Evolutionary conservation across 345 rosid species (phyloP).

Genomic region (Hibiscus tridactylites): DNA sequence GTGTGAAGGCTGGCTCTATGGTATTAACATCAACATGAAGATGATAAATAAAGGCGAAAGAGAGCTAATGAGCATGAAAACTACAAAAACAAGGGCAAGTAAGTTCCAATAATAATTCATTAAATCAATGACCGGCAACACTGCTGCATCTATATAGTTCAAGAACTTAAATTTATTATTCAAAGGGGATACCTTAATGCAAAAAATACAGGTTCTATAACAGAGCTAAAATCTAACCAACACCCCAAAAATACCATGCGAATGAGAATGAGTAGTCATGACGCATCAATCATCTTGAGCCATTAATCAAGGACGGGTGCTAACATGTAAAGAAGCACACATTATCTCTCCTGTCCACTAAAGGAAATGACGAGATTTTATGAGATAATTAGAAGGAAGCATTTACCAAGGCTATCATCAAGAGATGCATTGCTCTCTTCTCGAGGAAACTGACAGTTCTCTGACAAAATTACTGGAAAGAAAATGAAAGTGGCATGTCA

Average conservation of each 20-base stretch:
- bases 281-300: neutral
- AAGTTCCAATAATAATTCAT: neutral
- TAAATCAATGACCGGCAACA: neutral
- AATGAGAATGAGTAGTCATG: neutral
- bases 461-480: conserved; percentile 1
- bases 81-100: neutral
- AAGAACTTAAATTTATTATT: neutral
- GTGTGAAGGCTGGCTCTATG: neutral
- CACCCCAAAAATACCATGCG: no score
- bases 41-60: neutral
- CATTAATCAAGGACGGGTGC: neutral
- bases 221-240: no score
- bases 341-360: neutral
- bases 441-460: conserved; percentile 10
- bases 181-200: neutral
- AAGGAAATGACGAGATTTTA: neutral
- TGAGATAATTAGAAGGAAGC: neutral
- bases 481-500: neutral
- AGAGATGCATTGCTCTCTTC: conserved; percentile 2
- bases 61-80: neutral
- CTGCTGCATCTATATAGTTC: neutral
- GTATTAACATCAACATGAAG: neutral
- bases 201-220: no score
- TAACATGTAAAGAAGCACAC: neutral
- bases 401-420: conserved; percentile 7